phyloP scores from a whole-genome alignment of 2,329 filamentous ascomycete species.

The Talaromyces albobiverticillius region DNA sequence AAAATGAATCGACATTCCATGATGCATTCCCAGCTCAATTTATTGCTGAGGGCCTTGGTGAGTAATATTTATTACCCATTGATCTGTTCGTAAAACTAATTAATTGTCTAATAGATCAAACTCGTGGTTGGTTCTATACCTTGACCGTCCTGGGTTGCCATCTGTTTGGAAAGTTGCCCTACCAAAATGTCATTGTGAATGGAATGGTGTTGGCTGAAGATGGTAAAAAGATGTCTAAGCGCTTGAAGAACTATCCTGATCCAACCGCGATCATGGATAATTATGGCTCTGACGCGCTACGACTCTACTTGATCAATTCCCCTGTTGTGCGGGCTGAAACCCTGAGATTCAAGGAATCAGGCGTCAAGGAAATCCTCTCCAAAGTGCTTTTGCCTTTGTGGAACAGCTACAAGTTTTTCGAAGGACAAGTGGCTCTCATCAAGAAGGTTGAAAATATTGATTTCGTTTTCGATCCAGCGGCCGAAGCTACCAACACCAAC shows the following conservation, averaged over 20 bases:
- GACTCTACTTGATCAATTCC: constrained; percentile 95
- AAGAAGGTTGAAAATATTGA: constrained; percentile 81
- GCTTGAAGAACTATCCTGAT: constrained; percentile 93
- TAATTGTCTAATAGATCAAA: constrained; percentile 64
- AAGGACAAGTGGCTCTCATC: constrained; percentile 77
- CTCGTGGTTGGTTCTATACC: constrained; percentile 96
- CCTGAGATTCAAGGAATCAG: constrained; percentile 83
- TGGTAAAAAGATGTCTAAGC: constrained; percentile 98
- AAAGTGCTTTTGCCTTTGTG: constrained; percentile 87
- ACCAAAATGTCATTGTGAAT: constrained; percentile 96
- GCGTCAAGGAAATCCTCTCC: constrained; percentile 91
- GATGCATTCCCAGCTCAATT: constrained; percentile 88
- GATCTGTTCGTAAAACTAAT: not conserved
- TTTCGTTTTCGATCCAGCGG: constrained; percentile 74
- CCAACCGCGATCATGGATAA: constrained; percentile 77
- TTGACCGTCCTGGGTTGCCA: constrained; percentile 84
- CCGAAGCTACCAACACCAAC: constrained; percentile 62
- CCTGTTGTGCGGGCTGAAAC: constrained; percentile 91
- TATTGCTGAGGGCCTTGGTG: constrained; percentile 75
- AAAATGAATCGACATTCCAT: constrained; percentile 73
- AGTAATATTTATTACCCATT: not conserved
- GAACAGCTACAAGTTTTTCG: constrained; percentile 98
- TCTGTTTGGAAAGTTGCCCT: constrained; percentile 78
- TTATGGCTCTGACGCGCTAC: constrained; percentile 87
- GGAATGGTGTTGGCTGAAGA: constrained; percentile 91